Evolutionary conservation across 2,329 filamentous ascomycete genomes (phyloP).

Genomic region (Colletotrichum sp.): DNA sequence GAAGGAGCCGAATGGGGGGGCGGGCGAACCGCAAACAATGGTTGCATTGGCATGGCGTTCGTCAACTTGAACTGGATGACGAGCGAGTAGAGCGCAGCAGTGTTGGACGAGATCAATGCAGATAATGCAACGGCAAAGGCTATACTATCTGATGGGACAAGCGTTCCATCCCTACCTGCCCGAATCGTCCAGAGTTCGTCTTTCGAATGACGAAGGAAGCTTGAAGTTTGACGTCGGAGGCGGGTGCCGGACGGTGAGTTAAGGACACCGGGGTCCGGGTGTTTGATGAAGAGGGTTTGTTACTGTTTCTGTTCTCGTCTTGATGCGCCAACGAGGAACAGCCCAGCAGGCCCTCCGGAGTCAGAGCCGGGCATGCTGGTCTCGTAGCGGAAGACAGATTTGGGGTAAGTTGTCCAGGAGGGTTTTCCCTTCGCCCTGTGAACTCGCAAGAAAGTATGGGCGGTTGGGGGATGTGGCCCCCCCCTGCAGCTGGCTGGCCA

Average conservation of each 20-base stretch:
- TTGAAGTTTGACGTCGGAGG: constrained; percentile 10
- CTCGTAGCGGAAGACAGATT: not conserved
- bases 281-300: not conserved
- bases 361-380: not conserved
- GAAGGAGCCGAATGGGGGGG: constrained; percentile 14
- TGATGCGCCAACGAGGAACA: not conserved
- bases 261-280: not conserved
- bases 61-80: not conserved
- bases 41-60: constrained; percentile 16
- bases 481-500: not conserved
- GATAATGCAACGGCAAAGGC: constrained; percentile 9
- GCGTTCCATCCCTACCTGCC: not conserved
- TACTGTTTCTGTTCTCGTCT: not conserved
- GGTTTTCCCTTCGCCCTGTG: not conserved
- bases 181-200: constrained; percentile 12
- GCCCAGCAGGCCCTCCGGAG: not conserved
- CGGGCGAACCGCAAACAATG: constrained; percentile 5
- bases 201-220: constrained; percentile 7
- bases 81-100: not conserved
- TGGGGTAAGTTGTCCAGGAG: not conserved
- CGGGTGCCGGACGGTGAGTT: not conserved
- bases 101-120: constrained; percentile 11
- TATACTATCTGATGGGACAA: not conserved
- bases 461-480: not conserved
- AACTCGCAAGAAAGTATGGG: not conserved